Evolutionary conservation across 2,329 filamentous ascomycete species (phyloP).

Genomic region (Penicillium sp.): DNA sequence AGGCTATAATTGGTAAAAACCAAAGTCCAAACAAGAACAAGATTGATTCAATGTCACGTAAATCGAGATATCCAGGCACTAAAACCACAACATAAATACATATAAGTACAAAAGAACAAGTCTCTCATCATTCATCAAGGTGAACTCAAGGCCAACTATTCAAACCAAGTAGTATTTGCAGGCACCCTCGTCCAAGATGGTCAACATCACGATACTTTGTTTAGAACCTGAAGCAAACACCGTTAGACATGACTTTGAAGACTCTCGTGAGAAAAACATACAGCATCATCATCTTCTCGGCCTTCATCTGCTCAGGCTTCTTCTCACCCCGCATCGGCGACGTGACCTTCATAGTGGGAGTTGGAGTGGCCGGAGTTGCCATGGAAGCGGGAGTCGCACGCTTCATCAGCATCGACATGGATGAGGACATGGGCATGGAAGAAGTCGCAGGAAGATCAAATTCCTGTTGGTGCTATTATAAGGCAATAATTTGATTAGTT

Average conservation of each 20-base stretch:
- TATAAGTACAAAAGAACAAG: not conserved
- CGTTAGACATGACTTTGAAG: not conserved
- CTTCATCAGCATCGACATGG: conserved; percentile 19
- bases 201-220: not conserved
- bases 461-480: conserved; percentile 8
- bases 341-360: conserved; percentile 9
- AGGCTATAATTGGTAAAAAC: no score
- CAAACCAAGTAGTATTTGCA: not conserved
- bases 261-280: not conserved
- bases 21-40: no score
- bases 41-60: not conserved
- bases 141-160: not conserved
- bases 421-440: conserved; percentile 12
- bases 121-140: not conserved
- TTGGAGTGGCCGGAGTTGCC: conserved; percentile 5
- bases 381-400: conserved; percentile 5
- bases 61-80: not conserved
- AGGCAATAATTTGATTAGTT: not conserved
- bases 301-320: not conserved
- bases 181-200: not conserved
- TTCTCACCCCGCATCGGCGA: conserved; percentile 10
- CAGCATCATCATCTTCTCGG: conserved; percentile 21
- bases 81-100: not conserved
- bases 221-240: not conserved
- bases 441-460: conserved; percentile 12